phyloP scores from a whole-genome alignment of 2,329 filamentous ascomycete species.

The Colletotrichum kahawae region DNA sequence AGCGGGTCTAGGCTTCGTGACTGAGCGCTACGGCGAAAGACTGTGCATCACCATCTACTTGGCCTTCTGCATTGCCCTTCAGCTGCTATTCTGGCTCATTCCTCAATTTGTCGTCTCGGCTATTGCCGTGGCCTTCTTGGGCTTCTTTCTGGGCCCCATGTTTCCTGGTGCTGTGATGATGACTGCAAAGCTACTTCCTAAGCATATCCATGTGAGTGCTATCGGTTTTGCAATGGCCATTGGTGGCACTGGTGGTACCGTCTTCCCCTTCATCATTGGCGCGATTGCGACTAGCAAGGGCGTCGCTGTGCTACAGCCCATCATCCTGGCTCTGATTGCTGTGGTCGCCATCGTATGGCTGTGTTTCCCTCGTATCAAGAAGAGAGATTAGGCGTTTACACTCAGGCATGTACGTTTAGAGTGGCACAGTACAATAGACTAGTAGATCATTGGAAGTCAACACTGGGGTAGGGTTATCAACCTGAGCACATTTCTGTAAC shows the following conservation, averaged over 20 bases:
- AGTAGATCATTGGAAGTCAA: not conserved
- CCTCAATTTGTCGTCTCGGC: conserved; percentile 63
- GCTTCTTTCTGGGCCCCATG: conserved; percentile 77
- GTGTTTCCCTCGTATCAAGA: conserved; percentile 38
- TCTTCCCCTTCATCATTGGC: conserved; percentile 66
- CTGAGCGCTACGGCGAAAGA: conserved; percentile 70
- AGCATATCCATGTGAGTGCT: conserved; percentile 71
- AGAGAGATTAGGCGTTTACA: conserved; percentile 28
- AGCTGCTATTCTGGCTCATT: conserved; percentile 64
- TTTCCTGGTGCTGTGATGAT: conserved; percentile 76
- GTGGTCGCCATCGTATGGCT: conserved; percentile 39
- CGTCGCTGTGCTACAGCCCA: conserved; percentile 54
- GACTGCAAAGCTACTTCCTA: conserved; percentile 72
- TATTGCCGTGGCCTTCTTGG: conserved; percentile 70
- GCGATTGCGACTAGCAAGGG: conserved; percentile 60
- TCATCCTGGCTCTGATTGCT: conserved; percentile 49
- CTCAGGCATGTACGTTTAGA: not conserved
- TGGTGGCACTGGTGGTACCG: conserved; percentile 71
- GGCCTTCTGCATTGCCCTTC: conserved; percentile 60
- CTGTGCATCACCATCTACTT: conserved; percentile 66
- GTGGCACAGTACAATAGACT: not conserved
- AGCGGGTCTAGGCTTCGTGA: conserved; percentile 72
- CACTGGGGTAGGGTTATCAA: rapidly evolving
- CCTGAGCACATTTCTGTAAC: not conserved
- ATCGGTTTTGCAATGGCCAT: conserved; percentile 79